Base-by-base conservation (phyloP, 2,329 filamentous ascomycete species). In the Fusarium buxicola region DNA sequence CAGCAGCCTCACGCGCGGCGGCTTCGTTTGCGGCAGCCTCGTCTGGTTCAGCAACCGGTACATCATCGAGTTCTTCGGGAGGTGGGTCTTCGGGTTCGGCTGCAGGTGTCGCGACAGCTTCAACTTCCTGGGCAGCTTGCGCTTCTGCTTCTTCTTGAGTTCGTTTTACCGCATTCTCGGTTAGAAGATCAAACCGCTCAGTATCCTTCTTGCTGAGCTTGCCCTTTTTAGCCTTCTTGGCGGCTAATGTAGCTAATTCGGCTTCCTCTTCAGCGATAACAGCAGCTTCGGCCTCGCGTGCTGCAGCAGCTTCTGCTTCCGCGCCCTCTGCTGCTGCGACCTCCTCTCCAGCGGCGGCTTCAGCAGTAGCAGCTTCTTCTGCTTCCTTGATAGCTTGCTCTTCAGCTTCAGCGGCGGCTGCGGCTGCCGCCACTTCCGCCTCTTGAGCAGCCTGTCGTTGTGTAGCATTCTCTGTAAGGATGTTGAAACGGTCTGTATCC, bases 91-190 rank as follows among this genome's bases (percentile, higher is more conserved):
- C 53, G 2, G 43, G 40, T 44, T 51, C 65, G 11, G 38, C 52
- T 13, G 58, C 57, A 4, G 49, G 44, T 27, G 40, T n/a, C 12
- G 32, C 32, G 12, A n/a, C 21, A 15, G 60, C 62, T 25, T 58
- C 60, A 28, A 51, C 72, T 52, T 76, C 71, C 13, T 59, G 68
- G 8, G 68, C 67, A 18, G 69, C 64, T 39, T 64, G 60, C 35
- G 68, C 63, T 12, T 70, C 41, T 27, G 46, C 43, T 36, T 44
- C 46, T 36, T 64, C 66, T 35, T 65, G 63, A 8, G 63, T 53
- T 57, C 63, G 55, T 32, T 48, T 50, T 28, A 46, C 47, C 24
- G 36, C 60, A 45, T 65, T 68, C 21, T 48, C 58, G 2, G 46
- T 58, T 34, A 68, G 53, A 35, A 48, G 10, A 15, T 58, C 39